Evolutionary conservation across 352 stramenopile species (phyloP), one percentile per base, ranked within the genome.

Genomic region (Phytopythium chamaehyphon): DNA sequence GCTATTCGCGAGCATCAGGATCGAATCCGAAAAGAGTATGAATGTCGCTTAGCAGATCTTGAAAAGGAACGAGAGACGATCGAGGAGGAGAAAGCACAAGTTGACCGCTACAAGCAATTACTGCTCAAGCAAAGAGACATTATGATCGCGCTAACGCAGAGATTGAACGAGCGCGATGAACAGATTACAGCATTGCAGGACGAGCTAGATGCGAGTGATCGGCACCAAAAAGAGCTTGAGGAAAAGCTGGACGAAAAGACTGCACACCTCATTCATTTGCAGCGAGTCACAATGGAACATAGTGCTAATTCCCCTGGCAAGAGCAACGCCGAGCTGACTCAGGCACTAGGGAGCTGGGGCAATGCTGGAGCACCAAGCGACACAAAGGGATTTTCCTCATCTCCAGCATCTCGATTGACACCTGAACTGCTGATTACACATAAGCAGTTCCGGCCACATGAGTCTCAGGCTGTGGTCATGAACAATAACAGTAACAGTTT

Each of bases 91-190:
- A 98, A 98, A 46, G 90, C 93, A 6, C 90, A 98, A 59, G 93
- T 98, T 14, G 94, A 98, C 53, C 74, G 94, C 21, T 98, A 98
- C 75, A 98, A 98, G 62, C 90, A 97, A 49, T 64, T 98, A 15
- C 69, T 98, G n/a, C 74, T 98, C 43, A 98, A 98, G 68, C 93
- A 98, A 62, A 77, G 93, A 3, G 94, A 98, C 61, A 98, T 98
- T 36, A 98, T 98, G 92, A 97, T 98, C 43, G 93, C 92, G 10
- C 70, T 98, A 24, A 98, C 94, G 16, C 93, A 98, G 61, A 71
- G 94, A 0, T 62, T 98, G 15, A 98, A 97, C 51, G 92, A 98
- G 50, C 86, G 94, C 9, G 94, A 98, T 55, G 94, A 98, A 51
- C 92, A 98, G 71, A 98, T 98, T 53, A 91, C 93, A 1, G 88